phyloP scores from a whole-genome alignment of 208 protist genomes.

The Acanthamoeba comandoni region DNA sequence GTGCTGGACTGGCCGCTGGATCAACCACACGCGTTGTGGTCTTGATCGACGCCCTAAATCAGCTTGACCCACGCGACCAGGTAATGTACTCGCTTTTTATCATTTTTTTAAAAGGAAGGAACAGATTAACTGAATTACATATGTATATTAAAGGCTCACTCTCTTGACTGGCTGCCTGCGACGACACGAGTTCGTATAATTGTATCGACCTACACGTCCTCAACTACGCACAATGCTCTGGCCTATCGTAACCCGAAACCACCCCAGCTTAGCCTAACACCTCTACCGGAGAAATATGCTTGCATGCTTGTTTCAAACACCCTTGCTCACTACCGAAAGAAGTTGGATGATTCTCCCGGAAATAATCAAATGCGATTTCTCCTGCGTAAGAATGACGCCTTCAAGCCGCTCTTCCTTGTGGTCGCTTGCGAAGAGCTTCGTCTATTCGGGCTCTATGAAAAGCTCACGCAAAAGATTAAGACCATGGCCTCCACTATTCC shows the following conservation, averaged over 20 bases:
- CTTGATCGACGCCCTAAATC: constrained; percentile 77
- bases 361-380: constrained; percentile 86
- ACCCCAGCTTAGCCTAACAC: constrained; percentile 50
- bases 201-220: constrained; percentile 39
- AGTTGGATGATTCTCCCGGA: constrained; percentile 80
- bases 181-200: constrained; percentile 66
- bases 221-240: constrained; percentile 71
- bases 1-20: constrained; percentile 16
- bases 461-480: constrained; percentile 82
- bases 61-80: constrained; percentile 45
- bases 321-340: constrained; percentile 82
- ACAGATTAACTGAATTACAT: neutral
- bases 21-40: constrained; percentile 52
- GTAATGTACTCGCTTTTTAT: neutral
- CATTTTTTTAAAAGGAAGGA: neutral
- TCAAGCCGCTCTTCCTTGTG: constrained; percentile 83
- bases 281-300: constrained; percentile 72
- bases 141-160: constrained; percentile 33
- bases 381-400: constrained; percentile 81
- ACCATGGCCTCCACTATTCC: constrained; percentile 73
- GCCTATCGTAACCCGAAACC: constrained; percentile 54
- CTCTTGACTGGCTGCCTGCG: constrained; percentile 83
- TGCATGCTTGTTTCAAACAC: constrained; percentile 61
- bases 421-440: constrained; percentile 84
- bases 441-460: constrained; percentile 82